Percentiles rank a stretch among this genome's conserved stretches.
phyloP scores from a whole-genome alignment of 2,329 filamentous ascomycete genomes.

The Alternaria tenuissima region DNA sequence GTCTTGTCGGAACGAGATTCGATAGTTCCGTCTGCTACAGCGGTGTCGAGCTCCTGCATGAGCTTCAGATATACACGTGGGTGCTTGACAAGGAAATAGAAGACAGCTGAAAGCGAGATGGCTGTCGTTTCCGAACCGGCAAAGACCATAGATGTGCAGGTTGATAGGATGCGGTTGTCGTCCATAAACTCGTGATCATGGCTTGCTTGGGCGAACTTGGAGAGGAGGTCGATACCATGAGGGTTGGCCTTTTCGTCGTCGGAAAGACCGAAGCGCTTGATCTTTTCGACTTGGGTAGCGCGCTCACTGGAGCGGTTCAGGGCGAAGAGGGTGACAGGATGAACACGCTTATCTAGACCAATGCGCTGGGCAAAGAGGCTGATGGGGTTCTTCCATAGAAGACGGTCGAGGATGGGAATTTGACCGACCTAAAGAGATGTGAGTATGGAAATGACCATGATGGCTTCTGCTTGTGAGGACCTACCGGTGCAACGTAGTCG shows the following conservation, averaged over 20 bases:
- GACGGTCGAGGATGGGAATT: constrained; percentile 73
- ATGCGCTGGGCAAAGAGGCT: constrained; percentile 72
- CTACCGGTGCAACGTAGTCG: constrained; percentile 74
- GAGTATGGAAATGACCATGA: constrained; percentile 5
- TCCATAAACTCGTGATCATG: constrained; percentile 76
- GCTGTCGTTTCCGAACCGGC: constrained; percentile 83
- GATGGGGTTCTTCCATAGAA: constrained; percentile 79
- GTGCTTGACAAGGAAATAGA: constrained; percentile 76
- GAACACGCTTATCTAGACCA: constrained; percentile 72
- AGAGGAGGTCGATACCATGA: constrained; percentile 67
- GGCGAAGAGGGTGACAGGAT: constrained; percentile 77
- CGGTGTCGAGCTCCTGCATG: constrained; percentile 69
- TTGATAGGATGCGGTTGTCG: constrained; percentile 72
- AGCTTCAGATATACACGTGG: constrained; percentile 64
- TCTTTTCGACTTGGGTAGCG: constrained; percentile 61
- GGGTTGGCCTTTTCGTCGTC: constrained; percentile 42
- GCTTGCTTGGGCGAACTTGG: constrained; percentile 75
- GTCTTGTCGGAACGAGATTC: constrained; percentile 59
- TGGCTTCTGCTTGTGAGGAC: constrained; percentile 25
- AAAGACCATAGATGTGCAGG: constrained; percentile 74
- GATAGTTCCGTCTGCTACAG: constrained; percentile 60
- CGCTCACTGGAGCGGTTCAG: constrained; percentile 72
- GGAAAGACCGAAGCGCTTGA: constrained; percentile 53
- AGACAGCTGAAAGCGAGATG: constrained; percentile 74
- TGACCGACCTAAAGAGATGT: constrained; percentile 67